phyloP scores from a whole-genome alignment of 768 basidiomycete genomes.

The Exidia glandulosa region DNA sequence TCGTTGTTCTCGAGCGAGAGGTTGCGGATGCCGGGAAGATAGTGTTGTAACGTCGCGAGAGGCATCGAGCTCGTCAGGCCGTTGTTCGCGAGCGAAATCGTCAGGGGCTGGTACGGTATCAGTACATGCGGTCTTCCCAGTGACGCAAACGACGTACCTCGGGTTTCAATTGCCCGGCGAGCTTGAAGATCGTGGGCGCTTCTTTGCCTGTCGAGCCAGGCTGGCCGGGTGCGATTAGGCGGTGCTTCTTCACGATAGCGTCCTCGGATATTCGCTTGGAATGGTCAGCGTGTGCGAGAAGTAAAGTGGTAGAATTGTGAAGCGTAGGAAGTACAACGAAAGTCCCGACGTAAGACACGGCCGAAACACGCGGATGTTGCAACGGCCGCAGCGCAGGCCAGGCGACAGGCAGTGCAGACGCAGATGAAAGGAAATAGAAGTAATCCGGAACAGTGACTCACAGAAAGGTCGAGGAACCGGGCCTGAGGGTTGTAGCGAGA shows the following conservation, averaged over 20 bases:
- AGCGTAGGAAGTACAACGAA: too few relatives aligned
- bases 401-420: too few relatives aligned
- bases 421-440: too few relatives aligned
- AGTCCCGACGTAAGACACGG: too few relatives aligned
- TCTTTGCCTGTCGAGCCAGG: constrained; percentile 45
- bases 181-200: constrained; percentile 79
- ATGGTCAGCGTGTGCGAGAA: not conserved
- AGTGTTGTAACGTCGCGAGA: constrained; percentile 53
- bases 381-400: too few relatives aligned
- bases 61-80: constrained; percentile 50
- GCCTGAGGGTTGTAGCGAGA: constrained; percentile 59
- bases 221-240: constrained; percentile 58
- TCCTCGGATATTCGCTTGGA: constrained; percentile 68
- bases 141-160: constrained; percentile 33
- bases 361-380: too few relatives aligned
- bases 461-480: constrained; percentile 74
- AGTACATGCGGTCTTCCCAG: constrained; percentile 5
- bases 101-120: constrained; percentile 46
- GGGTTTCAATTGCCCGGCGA: constrained; percentile 69
- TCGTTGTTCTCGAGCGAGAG: constrained; percentile 73
- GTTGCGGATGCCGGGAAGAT: constrained; percentile 69
- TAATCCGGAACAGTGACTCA: constrained; percentile 27
- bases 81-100: constrained; percentile 77
- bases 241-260: constrained; percentile 58
- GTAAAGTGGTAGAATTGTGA: not conserved